Evolutionary conservation across 179 eudicot genomes (phyloP), one percentile per base, ranked within the genome.

Genomic region (Corrigiola litoralis): DNA sequence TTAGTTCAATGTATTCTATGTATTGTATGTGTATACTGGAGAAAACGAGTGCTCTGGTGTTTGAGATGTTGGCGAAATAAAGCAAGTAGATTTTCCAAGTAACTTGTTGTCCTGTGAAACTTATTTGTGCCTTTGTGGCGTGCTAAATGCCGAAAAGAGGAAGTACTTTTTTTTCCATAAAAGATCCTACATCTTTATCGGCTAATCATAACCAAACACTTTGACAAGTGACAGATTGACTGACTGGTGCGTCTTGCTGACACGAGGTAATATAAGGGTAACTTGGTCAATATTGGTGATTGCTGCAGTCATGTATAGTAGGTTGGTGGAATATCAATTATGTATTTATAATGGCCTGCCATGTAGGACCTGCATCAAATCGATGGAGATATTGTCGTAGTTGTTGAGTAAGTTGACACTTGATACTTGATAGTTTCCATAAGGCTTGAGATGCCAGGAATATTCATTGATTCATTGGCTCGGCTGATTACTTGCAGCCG

Each of bases 11-110:
- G 28, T 44, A 21, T 70, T 60, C 27, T 50, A 49, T 72, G 72
- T 70, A 23, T 47, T 60, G 63, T 70, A 65, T 59, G 67, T 65
- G 75, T 70, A 65, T 65, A 70, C 52, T 28, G 62, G 54, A 25
- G 47, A 60, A 55, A 55, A 4, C 18, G 29, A 52, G 59, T 73
- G 31, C 56, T 65, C 64, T 62, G 69, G 62, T 33, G 72, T 50
- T 65, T 74, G 65, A 37, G 69, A 68, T 28, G 63, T 34, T 28
- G 34, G 29, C 23, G n/a, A 55, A 65, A 75, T 69, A 66, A 73
- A 60, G 28, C 25, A 25, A 21, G 21, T 49, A 37, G 6, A 14
- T 13, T 61, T 62, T 52, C n/a, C 24, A 40, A 33, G 32, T 36
- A 33, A 38, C 13, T 40, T 4, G 57, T 18, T 27, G 13, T 21